Evolutionary conservation across 441 rosid genomes (phyloP).

Genomic region (Gossypium aridum): DNA sequence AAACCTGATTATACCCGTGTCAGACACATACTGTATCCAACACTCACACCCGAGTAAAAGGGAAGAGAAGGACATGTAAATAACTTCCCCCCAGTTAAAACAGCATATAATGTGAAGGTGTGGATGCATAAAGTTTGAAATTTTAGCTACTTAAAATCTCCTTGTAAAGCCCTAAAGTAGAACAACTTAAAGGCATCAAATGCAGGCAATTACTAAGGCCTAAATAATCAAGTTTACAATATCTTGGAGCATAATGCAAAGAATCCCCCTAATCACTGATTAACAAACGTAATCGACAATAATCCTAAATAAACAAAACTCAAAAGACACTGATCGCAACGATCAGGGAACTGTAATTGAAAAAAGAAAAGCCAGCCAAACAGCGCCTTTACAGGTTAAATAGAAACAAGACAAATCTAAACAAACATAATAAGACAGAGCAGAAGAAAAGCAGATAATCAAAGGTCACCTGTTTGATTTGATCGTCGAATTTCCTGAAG

Average conservation of each 20-base stretch:
- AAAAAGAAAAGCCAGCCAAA: neutral
- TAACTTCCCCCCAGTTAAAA: neutral
- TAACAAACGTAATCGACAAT: neutral
- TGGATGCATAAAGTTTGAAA: neutral
- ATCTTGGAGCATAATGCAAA: too few species aligned
- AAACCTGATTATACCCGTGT: too few species aligned
- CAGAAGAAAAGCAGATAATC: neutral
- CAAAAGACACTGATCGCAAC: neutral
- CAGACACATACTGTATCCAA: too few species aligned
- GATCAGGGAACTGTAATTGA: neutral
- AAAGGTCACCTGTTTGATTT: neutral
- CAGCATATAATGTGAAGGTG: neutral
- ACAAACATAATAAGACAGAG: neutral
- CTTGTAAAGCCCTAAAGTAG: neutral
- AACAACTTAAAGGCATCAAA: neutral
- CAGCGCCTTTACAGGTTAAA: neutral
- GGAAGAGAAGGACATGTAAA: neutral
- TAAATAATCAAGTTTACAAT: neutral
- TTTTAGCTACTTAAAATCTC: neutral
- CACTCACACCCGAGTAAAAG: neutral
- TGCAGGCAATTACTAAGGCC: neutral
- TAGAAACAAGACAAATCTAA: neutral
- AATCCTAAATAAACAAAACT: neutral
- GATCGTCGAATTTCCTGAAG: neutral
- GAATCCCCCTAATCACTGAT: neutral